A percentile compares a stretch with the other conserved stretches of the same genome.
These are phyloP conservation scores for Sporothrix schenckii DNA, from an alignment of 2,329 filamentous ascomycete species.

Conservation along the genomic window DNA sequence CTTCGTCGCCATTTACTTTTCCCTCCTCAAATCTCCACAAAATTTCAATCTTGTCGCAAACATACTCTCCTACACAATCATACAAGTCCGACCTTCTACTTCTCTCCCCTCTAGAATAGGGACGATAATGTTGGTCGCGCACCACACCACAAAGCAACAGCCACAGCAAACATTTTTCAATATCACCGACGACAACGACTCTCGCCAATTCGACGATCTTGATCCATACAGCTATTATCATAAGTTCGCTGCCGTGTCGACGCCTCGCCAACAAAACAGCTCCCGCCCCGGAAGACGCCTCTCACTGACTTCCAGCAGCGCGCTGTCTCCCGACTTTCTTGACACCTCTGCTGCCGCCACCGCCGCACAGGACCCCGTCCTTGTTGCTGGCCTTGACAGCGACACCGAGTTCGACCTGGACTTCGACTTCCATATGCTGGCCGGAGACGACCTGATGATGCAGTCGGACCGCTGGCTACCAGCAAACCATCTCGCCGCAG, in stretches of 20 bases:
- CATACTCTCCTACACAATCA: background rate
- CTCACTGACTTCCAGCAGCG: conserved; percentile 41
- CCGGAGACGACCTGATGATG: conserved; percentile 40
- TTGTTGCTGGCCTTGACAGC: conserved; percentile 40
- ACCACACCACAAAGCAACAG: conserved; percentile 25
- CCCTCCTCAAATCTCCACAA: conserved; percentile 14
- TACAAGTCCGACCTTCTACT: background rate
- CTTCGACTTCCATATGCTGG: conserved; percentile 35
- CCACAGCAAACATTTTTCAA: conserved; percentile 10
- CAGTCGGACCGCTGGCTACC: conserved; percentile 50
- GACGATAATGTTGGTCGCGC: conserved; percentile 36
- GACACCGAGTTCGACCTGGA: conserved; percentile 32
- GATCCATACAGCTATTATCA: background rate
- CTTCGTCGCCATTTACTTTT: conserved; percentile 3
- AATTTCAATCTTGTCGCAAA: conserved; percentile 14
- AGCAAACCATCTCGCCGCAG: conserved; percentile 44
- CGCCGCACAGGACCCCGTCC: conserved; percentile 31
- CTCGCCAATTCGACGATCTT: background rate
- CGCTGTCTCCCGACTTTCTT: conserved; percentile 40
- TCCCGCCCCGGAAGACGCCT: conserved; percentile 37
- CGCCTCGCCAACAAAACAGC: conserved; percentile 33
- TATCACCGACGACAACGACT: background rate
- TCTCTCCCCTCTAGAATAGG: background rate
- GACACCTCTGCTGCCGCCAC: conserved; percentile 43
- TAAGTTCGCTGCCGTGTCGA: conserved; percentile 34